Evolutionary conservation across 1,284 basidiomycete genomes (phyloP).

Genomic region (Rhodofomes roseus): DNA sequence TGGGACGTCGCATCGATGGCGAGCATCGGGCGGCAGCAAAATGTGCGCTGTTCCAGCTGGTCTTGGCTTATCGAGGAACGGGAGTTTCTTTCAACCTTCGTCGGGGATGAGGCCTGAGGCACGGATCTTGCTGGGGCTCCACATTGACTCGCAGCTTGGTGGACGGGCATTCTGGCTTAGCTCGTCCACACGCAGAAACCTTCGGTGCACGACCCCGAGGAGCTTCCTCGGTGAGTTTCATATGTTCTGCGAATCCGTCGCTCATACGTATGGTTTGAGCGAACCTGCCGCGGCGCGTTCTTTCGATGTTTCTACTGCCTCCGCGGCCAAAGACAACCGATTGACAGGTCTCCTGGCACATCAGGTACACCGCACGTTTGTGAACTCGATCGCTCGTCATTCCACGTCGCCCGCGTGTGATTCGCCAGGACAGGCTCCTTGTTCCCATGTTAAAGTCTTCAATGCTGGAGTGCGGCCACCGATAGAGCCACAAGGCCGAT

Average conservation of each 20-base stretch:
- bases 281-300: not conserved
- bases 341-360: not conserved
- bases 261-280: not conserved
- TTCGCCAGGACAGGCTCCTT: not conserved
- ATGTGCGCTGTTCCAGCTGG: not conserved
- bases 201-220: not conserved
- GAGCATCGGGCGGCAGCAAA: not conserved
- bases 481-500: slow-evolving; percentile 1
- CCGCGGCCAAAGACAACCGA: not conserved
- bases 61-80: slow-evolving; percentile 1
- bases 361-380: slow-evolving; percentile 3
- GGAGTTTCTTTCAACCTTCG: not conserved
- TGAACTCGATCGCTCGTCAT: slow-evolving; percentile 1
- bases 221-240: not conserved
- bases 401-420: not conserved
- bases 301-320: not conserved
- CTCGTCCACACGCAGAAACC: not conserved
- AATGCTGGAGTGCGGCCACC: not conserved
- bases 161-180: not conserved
- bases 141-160: not conserved
- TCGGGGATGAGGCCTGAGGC: not conserved
- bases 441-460: not conserved
- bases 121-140: not conserved
- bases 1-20: not conserved
- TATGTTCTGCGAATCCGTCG: not conserved